Percentiles rank a stretch among this genome's conserved stretches.
phyloP scores from a whole-genome alignment of 1,284 basidiomycete species.

The Tremellales sp. region DNA sequence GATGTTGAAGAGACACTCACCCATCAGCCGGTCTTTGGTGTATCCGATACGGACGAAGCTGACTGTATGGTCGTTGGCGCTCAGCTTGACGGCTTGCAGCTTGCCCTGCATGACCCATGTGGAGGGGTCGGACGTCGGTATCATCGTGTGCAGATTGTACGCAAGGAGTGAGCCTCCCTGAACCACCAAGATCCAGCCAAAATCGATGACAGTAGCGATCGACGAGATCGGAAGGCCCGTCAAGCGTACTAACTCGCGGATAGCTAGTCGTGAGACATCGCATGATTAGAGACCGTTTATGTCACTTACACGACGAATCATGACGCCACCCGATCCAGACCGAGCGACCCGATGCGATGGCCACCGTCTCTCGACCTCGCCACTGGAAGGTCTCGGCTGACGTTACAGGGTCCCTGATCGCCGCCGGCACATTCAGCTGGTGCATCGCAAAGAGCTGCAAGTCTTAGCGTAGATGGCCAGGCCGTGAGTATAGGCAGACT shows the following conservation, averaged over 20 bases:
- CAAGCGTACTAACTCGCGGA: constrained; percentile 26
- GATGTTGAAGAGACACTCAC: constrained; percentile 16
- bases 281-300: background rate
- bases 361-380: constrained; percentile 27
- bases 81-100: constrained; percentile 17
- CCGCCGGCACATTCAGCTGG: constrained; percentile 15
- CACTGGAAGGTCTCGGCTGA: constrained; percentile 29
- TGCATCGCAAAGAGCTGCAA: constrained; percentile 28
- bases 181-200: constrained; percentile 30
- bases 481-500: background rate
- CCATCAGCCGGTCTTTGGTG: constrained; percentile 28
- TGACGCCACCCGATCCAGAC: constrained; percentile 35
- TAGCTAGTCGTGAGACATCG: constrained; percentile 16
- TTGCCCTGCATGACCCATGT: constrained; percentile 25
- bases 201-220: constrained; percentile 27
- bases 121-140: constrained; percentile 27
- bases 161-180: constrained; percentile 20
- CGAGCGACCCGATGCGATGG: constrained; percentile 17
- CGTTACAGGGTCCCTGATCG: constrained; percentile 17
- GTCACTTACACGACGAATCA: constrained; percentile 23
- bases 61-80: constrained; percentile 16
- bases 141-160: constrained; percentile 26
- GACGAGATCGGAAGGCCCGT: constrained; percentile 17
- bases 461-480: background rate
- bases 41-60: constrained; percentile 26